Evolutionary conservation across 2,329 filamentous ascomycete species (phyloP).

Genomic region (Neophaeococcomyces mojaviensis): DNA sequence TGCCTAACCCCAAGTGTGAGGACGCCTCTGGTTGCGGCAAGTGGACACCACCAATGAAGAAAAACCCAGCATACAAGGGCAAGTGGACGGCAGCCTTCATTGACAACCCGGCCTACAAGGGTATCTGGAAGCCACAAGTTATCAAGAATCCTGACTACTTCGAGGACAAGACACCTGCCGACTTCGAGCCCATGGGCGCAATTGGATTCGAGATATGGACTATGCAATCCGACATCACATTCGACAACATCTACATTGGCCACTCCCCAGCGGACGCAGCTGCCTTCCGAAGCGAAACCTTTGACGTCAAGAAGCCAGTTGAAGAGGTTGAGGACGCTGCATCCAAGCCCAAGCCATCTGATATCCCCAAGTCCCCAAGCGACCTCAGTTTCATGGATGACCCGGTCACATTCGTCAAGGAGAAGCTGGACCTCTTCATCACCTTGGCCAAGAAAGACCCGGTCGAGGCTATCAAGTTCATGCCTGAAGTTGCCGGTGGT

Average conservation of each 20-base stretch:
- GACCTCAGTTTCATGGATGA: slow-evolving; percentile 87
- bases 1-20: slow-evolving; percentile 92
- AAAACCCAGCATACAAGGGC: slow-evolving; percentile 97
- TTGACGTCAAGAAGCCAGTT: slow-evolving; percentile 74
- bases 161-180: slow-evolving; percentile 92
- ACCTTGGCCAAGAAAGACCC: slow-evolving; percentile 77
- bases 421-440: slow-evolving; percentile 90
- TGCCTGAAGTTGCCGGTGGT: slow-evolving; percentile 83
- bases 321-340: slow-evolving; percentile 72
- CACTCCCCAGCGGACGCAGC: slow-evolving; percentile 91
- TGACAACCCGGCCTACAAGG: slow-evolving; percentile 98
- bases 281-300: slow-evolving; percentile 82
- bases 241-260: slow-evolving; percentile 99
- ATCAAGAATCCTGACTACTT: slow-evolving; percentile 94
- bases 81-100: slow-evolving; percentile 91
- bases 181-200: slow-evolving; percentile 97
- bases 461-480: slow-evolving; percentile 74
- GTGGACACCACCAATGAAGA: slow-evolving; percentile 85
- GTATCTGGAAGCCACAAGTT: slow-evolving; percentile 86
- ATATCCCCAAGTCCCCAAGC: slow-evolving; percentile 58
- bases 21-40: slow-evolving; percentile 89
- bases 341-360: slow-evolving; percentile 66
- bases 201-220: slow-evolving; percentile 99
- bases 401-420: slow-evolving; percentile 76
- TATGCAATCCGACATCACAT: slow-evolving; percentile 98